phyloP scores from a whole-genome alignment of 164 flowering plant genomes.

The Dillenia suffruticosa region DNA sequence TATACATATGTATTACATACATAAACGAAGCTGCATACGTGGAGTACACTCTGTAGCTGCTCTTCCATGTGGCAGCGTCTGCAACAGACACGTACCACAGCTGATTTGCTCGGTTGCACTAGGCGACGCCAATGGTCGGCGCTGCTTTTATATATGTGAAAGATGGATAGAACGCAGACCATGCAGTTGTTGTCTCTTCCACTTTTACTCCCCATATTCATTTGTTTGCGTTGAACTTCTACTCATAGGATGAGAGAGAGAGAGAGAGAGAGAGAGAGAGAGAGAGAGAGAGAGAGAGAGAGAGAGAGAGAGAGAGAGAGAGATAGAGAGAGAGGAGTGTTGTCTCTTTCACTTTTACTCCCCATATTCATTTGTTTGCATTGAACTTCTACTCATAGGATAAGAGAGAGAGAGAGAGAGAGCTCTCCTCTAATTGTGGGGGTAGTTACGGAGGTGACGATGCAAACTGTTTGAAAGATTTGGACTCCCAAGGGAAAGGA shows the following conservation, averaged over 20 bases:
- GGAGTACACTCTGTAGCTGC: too few relatives aligned
- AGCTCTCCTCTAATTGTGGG: not conserved
- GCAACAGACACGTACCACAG: too few relatives aligned
- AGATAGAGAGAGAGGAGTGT: not conserved
- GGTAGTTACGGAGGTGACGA: constrained; percentile 9
- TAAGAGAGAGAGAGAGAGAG: not conserved
- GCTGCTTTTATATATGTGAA: too few relatives aligned
- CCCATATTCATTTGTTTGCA: not conserved
- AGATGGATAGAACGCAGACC: too few relatives aligned
- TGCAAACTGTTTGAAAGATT: constrained; percentile 9
- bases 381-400: not conserved
- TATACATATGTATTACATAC: too few relatives aligned
- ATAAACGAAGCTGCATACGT: too few relatives aligned
- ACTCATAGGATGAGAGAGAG: not conserved
- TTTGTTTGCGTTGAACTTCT: not conserved
- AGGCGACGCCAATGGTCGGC: too few relatives aligned
- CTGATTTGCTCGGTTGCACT: too few relatives aligned
- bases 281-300: not conserved
- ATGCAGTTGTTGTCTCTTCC: too few relatives aligned
- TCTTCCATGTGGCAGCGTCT: too few relatives aligned
- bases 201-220: too few relatives aligned
- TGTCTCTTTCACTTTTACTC: too few relatives aligned
- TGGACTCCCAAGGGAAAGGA: constrained; percentile 16
- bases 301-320: not conserved
- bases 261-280: not conserved